phyloP scores from a whole-genome alignment of 208 protist species.

The Zelonia costaricensis region DNA sequence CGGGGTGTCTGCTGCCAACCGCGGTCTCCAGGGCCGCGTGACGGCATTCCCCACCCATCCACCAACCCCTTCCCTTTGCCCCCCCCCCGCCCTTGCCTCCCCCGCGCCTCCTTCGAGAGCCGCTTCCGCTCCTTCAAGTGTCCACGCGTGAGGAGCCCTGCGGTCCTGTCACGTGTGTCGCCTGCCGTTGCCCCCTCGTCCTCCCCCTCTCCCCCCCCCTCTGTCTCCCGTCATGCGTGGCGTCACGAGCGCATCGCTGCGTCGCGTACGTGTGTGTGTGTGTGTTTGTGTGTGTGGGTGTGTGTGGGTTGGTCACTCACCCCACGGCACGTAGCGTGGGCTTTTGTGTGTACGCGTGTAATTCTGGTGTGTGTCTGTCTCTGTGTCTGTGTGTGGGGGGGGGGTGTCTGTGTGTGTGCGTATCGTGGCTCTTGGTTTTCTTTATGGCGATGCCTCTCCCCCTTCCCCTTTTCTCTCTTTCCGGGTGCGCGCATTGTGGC shows the following conservation, averaged over 20 bases:
- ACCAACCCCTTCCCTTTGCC: too few relatives aligned
- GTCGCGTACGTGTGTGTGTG: conserved; percentile 6
- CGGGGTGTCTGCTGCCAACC: too few relatives aligned
- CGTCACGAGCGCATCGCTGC: too few relatives aligned
- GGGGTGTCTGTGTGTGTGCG: neutral
- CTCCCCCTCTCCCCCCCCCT: neutral
- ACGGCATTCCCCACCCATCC: too few relatives aligned
- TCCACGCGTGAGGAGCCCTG: too few relatives aligned
- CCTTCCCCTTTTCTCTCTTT: conserved; percentile 1
- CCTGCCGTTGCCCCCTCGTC: neutral
- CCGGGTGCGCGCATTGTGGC: too few relatives aligned
- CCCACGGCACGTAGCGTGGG: neutral
- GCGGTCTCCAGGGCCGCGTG: too few relatives aligned
- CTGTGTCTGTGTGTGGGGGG: neutral
- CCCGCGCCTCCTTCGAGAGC: too few relatives aligned
- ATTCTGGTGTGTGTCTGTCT: neutral
- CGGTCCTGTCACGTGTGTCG: too few relatives aligned
- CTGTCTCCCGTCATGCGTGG: too few relatives aligned
- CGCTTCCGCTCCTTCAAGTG: too few relatives aligned
- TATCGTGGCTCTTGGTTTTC: neutral
- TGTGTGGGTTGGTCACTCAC: conserved; percentile 2
- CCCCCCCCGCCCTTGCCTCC: too few relatives aligned
- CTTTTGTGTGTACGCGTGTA: neutral
- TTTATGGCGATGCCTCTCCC: neutral
- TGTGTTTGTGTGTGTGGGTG: conserved; percentile 4